Conservation (phyloP, 345 rosid genomes). For the Euphorbia lathyris region DNA sequence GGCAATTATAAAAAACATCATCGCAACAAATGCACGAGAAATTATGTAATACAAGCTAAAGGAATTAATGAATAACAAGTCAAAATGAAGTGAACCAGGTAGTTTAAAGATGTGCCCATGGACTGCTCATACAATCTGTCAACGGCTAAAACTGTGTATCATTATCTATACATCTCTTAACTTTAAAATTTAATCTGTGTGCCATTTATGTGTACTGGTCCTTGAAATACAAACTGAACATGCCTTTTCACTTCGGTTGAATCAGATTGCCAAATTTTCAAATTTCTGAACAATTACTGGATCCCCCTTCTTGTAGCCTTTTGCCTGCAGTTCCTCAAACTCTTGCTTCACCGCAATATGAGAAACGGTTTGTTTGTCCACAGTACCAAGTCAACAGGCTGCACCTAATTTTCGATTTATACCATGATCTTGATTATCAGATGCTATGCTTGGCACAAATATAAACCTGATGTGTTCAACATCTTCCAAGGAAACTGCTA, state of each 20-base stretch:
- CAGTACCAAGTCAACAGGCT: not conserved
- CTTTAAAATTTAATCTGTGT: not conserved
- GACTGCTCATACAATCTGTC: not conserved
- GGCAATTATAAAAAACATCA: not conserved
- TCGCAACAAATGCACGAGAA: too few relatives aligned
- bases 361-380: not conserved
- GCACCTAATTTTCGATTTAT: not conserved
- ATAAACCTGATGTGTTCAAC: not conserved
- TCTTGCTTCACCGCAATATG: not conserved
- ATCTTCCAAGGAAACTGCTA: not conserved
- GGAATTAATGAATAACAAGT: not conserved
- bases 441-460: not conserved
- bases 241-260: not conserved
- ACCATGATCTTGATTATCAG: not conserved
- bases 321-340: not conserved
- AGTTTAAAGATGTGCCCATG: not conserved
- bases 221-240: not conserved
- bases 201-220: not conserved
- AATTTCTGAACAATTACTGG: not conserved
- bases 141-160: not conserved
- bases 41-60: not conserved
- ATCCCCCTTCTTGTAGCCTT: too few relatives aligned
- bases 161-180: not conserved
- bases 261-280: not conserved
- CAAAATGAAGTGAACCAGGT: not conserved